Evolutionary conservation across 2,329 filamentous ascomycete genomes (phyloP), one percentile per base, ranked within the genome.

Genomic region (Fusarium kyushuense): DNA sequence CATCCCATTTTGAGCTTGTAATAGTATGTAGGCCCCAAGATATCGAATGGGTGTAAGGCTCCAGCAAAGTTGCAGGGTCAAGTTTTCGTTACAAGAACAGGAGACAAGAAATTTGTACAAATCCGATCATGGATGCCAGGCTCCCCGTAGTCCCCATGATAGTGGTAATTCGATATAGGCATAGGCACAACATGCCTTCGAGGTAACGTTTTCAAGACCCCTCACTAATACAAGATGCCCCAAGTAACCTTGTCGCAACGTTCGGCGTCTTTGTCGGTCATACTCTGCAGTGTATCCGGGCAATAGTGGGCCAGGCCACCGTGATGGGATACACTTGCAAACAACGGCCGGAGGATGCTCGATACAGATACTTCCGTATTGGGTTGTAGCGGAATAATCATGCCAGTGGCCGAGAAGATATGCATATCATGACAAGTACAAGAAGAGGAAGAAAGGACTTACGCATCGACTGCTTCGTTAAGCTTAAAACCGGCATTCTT

Each of bases 381-480:
- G 29, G 54, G 54, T 45, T 54, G 49, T 30, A 51, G 52, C 38
- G 19, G 48, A 49, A 45, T 49, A 17, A 62, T 53, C 25, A 46
- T 49, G 33, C 41, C 35, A 54, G 29, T 27, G 45, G 40, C 36
- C 46, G 52, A 47, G 19, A 42, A 46, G 53, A 49, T 38, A 25
- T 27, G 56, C 47, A 40, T 36, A 51, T 47, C 54, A 58, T 61
- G 41, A 54, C 36, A 49, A 64, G 61, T 72, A 69, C 57, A 36
- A 41, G 23, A 32, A 51, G 36, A 51, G 29, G 47, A 54, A 32
- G 46, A 55, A 47, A 47, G 72, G n/a, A 87, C 86, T 86, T 81
- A 88, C 86, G 82, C 77, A 79, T 88, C 84, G 48, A 87, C 78
- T 38, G 86, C 86, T 59, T 84, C 80, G 58, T 87, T 83, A 9